A percentile compares a stretch with the other conserved stretches of the same genome.
Evolutionary conservation across 495 filamentous ascomycete species (phyloP).

Genomic region (Immersiella caudata): DNA sequence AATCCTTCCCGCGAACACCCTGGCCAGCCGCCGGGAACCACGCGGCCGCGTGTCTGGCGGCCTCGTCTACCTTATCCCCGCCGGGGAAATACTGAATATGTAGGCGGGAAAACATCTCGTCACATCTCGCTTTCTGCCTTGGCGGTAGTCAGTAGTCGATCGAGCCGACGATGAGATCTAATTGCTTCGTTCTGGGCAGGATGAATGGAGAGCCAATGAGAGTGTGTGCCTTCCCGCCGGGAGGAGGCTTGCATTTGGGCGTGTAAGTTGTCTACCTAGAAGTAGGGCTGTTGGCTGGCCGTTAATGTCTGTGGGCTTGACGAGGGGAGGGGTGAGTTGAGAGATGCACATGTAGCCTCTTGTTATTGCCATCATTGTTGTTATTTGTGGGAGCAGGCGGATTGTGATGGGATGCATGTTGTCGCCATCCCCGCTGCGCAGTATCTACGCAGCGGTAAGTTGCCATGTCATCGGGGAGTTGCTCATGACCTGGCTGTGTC

Average conservation of each 20-base stretch:
- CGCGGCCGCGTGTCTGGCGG: not conserved
- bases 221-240: not conserved
- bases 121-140: not conserved
- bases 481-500: too few species aligned
- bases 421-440: too few species aligned
- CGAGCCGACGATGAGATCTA: not conserved
- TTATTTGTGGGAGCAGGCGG: too few species aligned
- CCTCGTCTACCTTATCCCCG: too few species aligned
- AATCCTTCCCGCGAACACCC: not conserved
- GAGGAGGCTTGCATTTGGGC: not conserved
- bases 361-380: too few species aligned
- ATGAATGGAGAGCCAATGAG: not conserved
- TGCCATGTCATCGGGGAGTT: too few species aligned
- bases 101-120: not conserved
- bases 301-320: too few species aligned
- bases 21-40: not conserved
- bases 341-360: too few species aligned
- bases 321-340: too few species aligned
- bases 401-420: too few species aligned
- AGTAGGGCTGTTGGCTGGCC: not conserved
- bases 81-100: too few species aligned
- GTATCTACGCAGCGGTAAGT: too few species aligned
- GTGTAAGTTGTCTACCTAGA: not conserved
- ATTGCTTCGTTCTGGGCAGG: not conserved
- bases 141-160: not conserved